These are phyloP conservation scores for Phytophthora megakarya DNA, from an alignment of 352 stramenopile species.

Conservation along the genomic window DNA sequence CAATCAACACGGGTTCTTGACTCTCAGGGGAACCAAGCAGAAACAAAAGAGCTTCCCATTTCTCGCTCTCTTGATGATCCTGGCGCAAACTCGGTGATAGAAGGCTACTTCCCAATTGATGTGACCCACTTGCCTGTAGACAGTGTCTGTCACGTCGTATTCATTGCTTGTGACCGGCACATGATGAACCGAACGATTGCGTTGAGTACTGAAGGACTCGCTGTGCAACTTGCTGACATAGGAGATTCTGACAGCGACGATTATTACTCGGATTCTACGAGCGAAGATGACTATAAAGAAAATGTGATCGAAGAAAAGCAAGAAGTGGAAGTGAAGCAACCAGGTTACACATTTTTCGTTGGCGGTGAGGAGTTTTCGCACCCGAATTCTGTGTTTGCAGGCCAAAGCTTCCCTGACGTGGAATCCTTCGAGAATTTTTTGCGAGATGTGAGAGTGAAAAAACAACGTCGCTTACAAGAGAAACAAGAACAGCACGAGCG, in stretches of 20 bases:
- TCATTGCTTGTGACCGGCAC: constrained; percentile 61
- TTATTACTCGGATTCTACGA: constrained; percentile 33
- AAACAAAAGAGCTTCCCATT: background rate
- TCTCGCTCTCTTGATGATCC: constrained; percentile 29
- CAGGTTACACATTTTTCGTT: constrained; percentile 53
- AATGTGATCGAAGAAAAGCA: constrained; percentile 21
- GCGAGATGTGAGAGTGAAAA: constrained; percentile 40
- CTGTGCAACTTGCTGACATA: constrained; percentile 36
- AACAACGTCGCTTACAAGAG: constrained; percentile 18
- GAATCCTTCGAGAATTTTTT: constrained; percentile 63
- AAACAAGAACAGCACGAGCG: constrained; percentile 11
- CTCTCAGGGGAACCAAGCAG: background rate
- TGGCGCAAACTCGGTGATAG: constrained; percentile 32
- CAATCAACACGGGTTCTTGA: constrained; percentile 6
- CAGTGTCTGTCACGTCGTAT: constrained; percentile 59
- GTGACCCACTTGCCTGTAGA: constrained; percentile 50
- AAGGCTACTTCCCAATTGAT: constrained; percentile 47
- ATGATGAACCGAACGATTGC: constrained; percentile 65
- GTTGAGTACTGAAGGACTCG: constrained; percentile 57
- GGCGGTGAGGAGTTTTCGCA: constrained; percentile 62
- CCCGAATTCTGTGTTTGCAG: constrained; percentile 51
- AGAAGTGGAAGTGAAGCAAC: constrained; percentile 31
- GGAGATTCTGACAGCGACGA: constrained; percentile 32
- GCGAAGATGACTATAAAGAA: constrained; percentile 19
- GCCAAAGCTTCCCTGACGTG: constrained; percentile 51